These are phyloP conservation scores for Aspergillus pseudoviridinutans DNA, from an alignment of 2,329 filamentous ascomycete genomes.

Conservation along the genomic window DNA sequence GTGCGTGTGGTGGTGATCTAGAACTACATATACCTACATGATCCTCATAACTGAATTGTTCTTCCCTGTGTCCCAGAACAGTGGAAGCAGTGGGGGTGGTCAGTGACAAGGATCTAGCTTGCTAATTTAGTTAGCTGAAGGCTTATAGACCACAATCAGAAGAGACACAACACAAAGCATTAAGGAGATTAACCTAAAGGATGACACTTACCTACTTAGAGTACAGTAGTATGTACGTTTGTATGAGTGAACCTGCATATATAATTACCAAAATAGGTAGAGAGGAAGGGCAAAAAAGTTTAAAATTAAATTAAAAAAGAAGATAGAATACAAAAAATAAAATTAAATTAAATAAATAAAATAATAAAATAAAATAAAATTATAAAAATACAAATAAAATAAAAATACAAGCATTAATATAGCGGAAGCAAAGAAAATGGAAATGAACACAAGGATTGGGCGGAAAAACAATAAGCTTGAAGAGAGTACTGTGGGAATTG, in stretches of 20 bases:
- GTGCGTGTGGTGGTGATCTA: conserved; percentile 22
- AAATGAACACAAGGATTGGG: conserved; percentile 6
- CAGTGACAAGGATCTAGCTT: conserved; percentile 18
- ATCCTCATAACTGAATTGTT: conserved; percentile 7
- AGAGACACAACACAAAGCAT: conserved; percentile 1
- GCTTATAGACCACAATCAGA: conserved; percentile 7
- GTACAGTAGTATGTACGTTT: conserved; percentile 1
- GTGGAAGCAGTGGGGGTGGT: conserved; percentile 24
- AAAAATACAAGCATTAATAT: not conserved
- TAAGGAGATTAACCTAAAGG: not conserved
- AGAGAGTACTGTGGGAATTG: not conserved
- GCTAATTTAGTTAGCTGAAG: conserved; percentile 13
- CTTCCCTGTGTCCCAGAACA: conserved; percentile 20
- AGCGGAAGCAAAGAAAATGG: not conserved
- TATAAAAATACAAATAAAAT: not conserved
- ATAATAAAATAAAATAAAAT: not conserved
- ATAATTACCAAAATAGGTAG: not conserved
- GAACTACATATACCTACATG: conserved; percentile 24
- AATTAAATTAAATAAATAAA: not conserved
- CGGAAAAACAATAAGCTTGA: not conserved
- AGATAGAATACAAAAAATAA: too few relatives aligned
- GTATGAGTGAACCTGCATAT: conserved; percentile 1
- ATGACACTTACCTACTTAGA: not conserved
- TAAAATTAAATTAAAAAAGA: not conserved
- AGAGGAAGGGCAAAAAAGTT: not conserved